These are phyloP conservation scores for Takashimella tepidaria DNA, from an alignment of 1,284 basidiomycete species.

Conservation along the genomic window DNA sequence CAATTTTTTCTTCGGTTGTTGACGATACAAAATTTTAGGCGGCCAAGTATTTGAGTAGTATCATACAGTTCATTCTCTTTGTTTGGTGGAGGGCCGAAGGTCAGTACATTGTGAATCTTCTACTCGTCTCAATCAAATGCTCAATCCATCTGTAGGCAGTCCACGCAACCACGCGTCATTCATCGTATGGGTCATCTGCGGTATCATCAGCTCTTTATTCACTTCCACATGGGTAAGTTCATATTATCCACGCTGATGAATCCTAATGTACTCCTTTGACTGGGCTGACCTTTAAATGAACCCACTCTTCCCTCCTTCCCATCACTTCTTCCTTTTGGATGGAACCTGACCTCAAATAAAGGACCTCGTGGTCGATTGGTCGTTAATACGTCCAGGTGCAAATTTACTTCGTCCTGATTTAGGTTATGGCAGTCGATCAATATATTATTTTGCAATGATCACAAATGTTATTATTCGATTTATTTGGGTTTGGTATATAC, in stretches of 20 bases:
- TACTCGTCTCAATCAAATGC: no score
- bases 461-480: constrained; percentile 72
- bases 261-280: no score
- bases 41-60: constrained; percentile 69
- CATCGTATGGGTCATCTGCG: constrained; percentile 60
- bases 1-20: no score
- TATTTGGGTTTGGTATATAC: constrained; percentile 75
- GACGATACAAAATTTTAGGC: no score
- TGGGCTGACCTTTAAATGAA: no score
- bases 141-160: constrained; percentile 31
- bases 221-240: constrained; percentile 68
- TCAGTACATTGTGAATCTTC: constrained; percentile 33
- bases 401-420: constrained; percentile 70
- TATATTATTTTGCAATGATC: constrained; percentile 52
- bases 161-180: constrained; percentile 53
- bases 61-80: constrained; percentile 62
- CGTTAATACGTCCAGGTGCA: constrained; percentile 61
- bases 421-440: constrained; percentile 56
- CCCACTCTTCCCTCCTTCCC: no score
- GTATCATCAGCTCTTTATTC: constrained; percentile 63
- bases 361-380: constrained; percentile 58
- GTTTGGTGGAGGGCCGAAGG: constrained; percentile 67
- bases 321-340: no score
- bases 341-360: no score
- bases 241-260: no score